Evolutionary conservation across 257 asterid genomes (phyloP).

Genomic region (Nicotiana undulata): DNA sequence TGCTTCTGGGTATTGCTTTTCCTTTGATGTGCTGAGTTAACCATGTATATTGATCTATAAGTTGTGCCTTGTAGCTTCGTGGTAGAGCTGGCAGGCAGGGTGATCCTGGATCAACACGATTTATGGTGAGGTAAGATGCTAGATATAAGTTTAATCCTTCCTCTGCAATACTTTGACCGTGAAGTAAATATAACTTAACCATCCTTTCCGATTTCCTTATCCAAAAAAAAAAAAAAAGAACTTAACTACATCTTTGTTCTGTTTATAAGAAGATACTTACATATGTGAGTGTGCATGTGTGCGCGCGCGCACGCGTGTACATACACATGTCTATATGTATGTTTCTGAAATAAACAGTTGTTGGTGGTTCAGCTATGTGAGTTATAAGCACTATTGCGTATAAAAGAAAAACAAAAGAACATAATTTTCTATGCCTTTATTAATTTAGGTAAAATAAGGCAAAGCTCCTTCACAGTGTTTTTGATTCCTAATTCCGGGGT

Average conservation of each 20-base stretch:
- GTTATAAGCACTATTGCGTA: neutral
- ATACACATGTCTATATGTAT: neutral
- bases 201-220: neutral
- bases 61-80: slow-evolving; percentile 56
- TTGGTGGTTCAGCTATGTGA: neutral
- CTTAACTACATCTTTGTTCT: neutral
- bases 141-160: neutral
- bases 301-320: neutral
- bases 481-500: neutral
- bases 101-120: slow-evolving; percentile 97
- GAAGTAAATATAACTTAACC: neutral
- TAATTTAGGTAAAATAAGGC: neutral
- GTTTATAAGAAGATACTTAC: neutral
- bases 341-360: neutral
- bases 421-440: neutral
- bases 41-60: neutral
- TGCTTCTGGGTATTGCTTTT: neutral
- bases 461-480: neutral
- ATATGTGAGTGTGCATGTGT: neutral
- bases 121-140: slow-evolving; percentile 83
- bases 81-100: slow-evolving; percentile 99
- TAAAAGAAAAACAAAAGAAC: neutral
- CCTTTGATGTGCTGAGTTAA: neutral
- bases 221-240: neutral
- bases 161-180: neutral